Base-by-base conservation (phyloP, 306 rosid species). In the Sindora glabra region DNA sequence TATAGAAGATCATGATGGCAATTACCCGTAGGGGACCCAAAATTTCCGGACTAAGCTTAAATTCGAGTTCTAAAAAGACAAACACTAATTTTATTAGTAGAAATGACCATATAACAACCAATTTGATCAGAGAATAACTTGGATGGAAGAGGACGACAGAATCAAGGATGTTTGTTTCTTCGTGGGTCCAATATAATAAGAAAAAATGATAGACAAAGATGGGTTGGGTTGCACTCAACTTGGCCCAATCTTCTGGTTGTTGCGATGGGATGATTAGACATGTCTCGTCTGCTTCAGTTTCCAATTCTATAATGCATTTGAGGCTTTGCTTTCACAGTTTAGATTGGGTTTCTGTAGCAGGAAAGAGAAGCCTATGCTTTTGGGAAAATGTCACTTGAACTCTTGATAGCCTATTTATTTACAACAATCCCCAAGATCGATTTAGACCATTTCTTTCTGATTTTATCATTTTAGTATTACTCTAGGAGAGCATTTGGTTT, bases 191-290 rank as follows among this genome's bases (percentile, higher is more conserved):
- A n/a, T 52, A 29, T 53, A 60, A 37, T 50, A 24, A 64, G 63
- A 48, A 59, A 52, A n/a, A n/a, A 51, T 19, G 55, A 79, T 58
- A 62, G 27, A 51, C 79, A 68, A 58, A 69, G 27, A 38, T 51
- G 71, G 55, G 60, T 70, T 73, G 83, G 84, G 75, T 39, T 81
- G 56, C 69, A 47, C 60, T 32, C 48, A 36, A 32, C 64, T 68
- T 60, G 66, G 42, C 62, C 56, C 72, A 36, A 48, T 67, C 79
- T 65, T 59, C 70, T 61, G 61, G 48, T 56, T 74, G 70, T 62
- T 41, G 45, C 59, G 67, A 78, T 71, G 75, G 71, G 77, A 45
- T 76, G 75, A 73, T 59, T 79, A 79, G 74, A 64, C 60, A 65
- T 58, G 71, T 77, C 73, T 65, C 73, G 68, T 62, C 50, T 40